Evolutionary conservation across 2,329 filamentous ascomycete species (phyloP), one percentile per base, ranked within the genome.

Genomic region (Epichloe aotearoae): DNA sequence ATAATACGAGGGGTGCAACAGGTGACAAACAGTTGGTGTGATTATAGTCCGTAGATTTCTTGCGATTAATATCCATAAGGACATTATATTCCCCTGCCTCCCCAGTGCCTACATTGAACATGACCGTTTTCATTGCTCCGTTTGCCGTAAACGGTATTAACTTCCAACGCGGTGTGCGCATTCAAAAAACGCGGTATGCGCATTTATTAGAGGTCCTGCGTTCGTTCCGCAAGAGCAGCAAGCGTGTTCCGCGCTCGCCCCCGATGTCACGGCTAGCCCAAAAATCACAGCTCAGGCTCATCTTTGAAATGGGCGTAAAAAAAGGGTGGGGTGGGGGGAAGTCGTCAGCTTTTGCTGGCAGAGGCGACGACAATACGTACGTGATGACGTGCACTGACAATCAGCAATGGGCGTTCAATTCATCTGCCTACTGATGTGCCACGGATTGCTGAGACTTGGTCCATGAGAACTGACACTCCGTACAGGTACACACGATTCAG

Each of bases 301-400:
- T 26, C 44, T 20, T 17, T 34, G 42, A 34, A 46, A 37, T n/a
- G 7, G 12, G 15, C 8, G 5, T n/a, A 14, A 14, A 8, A 37
- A 26, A 30, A 8, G 36, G 20, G 19, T 10, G n/a, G 36, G 20
- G 20, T 23, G 20, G 50, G 40, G 20, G 10, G 19, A 19, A n/a
- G 23, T 47, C 47, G 47, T 52, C 43, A 52, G 51, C 47, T 42
- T 42, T 50, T 47, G 26, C 47, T 43, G 38, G 17, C 36, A 12
- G 51, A 47, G 47, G 43, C 37, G 12, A 33, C 34, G 41, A 30
- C 26, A 30, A 4, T 4, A 39, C 37, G 40, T 44, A 47, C 36
- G 50, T 23, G 46, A 51, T 45, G 46, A 45, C 50, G 46, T 39
- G 30, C 33, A 19, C 40, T 12, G 33, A 30, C 26, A 38, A 36